A percentile compares a stretch with the other conserved stretches of the same genome.
phyloP scores from a whole-genome alignment of 345 rosid genomes.

The Brassica nigra region DNA sequence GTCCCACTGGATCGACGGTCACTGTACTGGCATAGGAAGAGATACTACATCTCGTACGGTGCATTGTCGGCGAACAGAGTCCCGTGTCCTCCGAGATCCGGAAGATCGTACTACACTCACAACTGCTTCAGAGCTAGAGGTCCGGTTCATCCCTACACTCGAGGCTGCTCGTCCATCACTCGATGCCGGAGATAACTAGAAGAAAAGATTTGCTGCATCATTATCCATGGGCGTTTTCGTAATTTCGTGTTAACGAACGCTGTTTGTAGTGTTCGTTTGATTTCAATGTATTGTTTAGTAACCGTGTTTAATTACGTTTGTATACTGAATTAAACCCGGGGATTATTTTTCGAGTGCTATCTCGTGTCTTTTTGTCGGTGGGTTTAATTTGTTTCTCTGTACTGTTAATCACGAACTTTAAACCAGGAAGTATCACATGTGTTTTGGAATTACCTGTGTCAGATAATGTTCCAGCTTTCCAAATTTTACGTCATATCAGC shows the following conservation, averaged over 20 bases:
- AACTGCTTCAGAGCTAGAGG: conserved; percentile 68
- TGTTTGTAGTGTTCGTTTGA: background rate
- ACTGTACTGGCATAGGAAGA: conserved; percentile 63
- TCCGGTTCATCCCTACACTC: conserved; percentile 70
- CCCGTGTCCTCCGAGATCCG: conserved; percentile 93
- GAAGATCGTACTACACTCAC: conserved; percentile 89
- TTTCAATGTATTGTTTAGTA: conserved; percentile 8
- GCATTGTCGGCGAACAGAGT: conserved; percentile 80
- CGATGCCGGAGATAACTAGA: conserved; percentile 68
- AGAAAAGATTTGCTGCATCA: background rate
- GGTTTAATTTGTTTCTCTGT: conserved; percentile 11
- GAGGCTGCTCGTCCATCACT: conserved; percentile 78
- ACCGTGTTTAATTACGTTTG: conserved; percentile 14
- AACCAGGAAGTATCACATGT: conserved; percentile 32
- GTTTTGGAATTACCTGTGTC: conserved; percentile 22
- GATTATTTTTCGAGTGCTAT: background rate
- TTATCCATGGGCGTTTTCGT: conserved; percentile 24
- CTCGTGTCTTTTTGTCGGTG: conserved; percentile 29
- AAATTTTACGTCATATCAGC: background rate
- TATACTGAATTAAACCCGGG: background rate
- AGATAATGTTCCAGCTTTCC: background rate
- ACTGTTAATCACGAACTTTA: background rate
- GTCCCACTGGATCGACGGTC: conserved; percentile 53
- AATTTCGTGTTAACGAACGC: conserved; percentile 5
- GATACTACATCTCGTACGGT: conserved; percentile 85